Percentiles rank a stretch among this genome's conserved stretches.
Evolutionary conservation across 2,329 filamentous ascomycete species (phyloP).

Genomic region (Capronia coronata): DNA sequence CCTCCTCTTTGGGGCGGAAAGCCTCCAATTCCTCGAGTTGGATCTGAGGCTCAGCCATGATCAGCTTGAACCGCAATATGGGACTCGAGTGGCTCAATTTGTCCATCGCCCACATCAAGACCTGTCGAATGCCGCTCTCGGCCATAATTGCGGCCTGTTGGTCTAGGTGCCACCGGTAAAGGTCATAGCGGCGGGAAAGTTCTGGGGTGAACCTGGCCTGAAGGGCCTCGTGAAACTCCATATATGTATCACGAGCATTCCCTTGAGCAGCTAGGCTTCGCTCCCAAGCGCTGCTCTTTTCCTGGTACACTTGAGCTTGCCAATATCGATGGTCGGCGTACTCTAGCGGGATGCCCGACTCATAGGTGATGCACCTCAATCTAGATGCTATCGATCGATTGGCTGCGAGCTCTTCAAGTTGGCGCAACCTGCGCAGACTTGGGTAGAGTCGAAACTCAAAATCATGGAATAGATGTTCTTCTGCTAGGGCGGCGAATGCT

Average conservation of each 20-base stretch:
- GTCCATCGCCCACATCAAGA: conserved; percentile 9
- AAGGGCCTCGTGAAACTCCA: conserved; percentile 16
- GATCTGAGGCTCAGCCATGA: conserved; percentile 23
- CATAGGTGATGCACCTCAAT: conserved; percentile 13
- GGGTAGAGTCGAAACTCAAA: conserved; percentile 25
- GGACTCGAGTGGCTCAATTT: conserved; percentile 7
- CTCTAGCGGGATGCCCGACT: conserved; percentile 22
- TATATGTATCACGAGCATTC: conserved; percentile 11
- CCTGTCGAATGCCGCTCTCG: conserved; percentile 2
- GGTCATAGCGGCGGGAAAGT: conserved; percentile 13
- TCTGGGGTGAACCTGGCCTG: conserved; percentile 21
- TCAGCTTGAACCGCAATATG: conserved; percentile 15
- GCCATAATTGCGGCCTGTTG: conserved; percentile 19
- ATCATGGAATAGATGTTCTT: conserved; percentile 20
- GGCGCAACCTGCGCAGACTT: conserved; percentile 12
- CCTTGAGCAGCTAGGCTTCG: conserved; percentile 6
- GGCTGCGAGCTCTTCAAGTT: conserved; percentile 15
- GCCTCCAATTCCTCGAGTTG: conserved; percentile 20
- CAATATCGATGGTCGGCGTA: conserved; percentile 25
- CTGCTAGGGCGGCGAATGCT: conserved; percentile 11
- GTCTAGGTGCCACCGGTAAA: conserved; percentile 25
- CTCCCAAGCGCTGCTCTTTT: conserved; percentile 16
- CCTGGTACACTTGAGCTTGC: conserved; percentile 20
- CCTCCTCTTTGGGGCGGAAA: conserved; percentile 13
- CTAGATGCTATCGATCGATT: conserved; percentile 15